These are phyloP conservation scores for Solanum infundibuliforme DNA, from an alignment of 257 asterid species.

Conservation along the genomic window DNA sequence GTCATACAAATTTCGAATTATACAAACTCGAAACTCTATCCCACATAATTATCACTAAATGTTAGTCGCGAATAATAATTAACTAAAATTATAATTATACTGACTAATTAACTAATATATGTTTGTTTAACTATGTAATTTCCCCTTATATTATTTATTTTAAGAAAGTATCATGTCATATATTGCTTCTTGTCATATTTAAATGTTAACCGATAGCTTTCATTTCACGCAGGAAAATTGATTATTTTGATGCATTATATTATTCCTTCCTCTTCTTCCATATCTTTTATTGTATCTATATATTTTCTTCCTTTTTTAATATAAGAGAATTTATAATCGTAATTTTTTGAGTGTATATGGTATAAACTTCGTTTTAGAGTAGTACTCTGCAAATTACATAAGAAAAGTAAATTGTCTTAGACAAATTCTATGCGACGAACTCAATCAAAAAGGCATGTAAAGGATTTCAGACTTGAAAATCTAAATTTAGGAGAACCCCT, in stretches of 20 bases:
- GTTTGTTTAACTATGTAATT: no score
- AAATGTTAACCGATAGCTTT: not conserved
- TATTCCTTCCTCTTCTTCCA: not conserved
- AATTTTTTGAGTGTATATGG: not conserved
- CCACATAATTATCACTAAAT: no score
- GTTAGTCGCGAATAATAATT: no score
- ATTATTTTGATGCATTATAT: not conserved
- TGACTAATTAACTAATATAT: no score
- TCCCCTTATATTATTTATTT: not conserved
- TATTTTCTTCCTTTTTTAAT: not conserved
- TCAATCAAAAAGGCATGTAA: not conserved
- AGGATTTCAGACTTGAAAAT: not conserved
- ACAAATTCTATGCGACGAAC: fast-evolving
- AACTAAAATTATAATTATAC: no score
- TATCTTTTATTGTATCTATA: not conserved
- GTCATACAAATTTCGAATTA: no score
- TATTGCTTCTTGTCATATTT: not conserved
- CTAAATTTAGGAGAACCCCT: fast-evolving
- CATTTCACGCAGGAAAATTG: not conserved
- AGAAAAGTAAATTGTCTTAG: not conserved
- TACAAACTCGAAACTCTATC: no score
- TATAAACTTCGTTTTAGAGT: not conserved
- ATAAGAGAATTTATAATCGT: not conserved
- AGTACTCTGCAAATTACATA: not conserved
- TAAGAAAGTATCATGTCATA: not conserved